Evolutionary conservation across 2,329 filamentous ascomycete genomes (phyloP), one percentile per base, ranked within the genome.

Genomic region (Calonectria leucothoes): DNA sequence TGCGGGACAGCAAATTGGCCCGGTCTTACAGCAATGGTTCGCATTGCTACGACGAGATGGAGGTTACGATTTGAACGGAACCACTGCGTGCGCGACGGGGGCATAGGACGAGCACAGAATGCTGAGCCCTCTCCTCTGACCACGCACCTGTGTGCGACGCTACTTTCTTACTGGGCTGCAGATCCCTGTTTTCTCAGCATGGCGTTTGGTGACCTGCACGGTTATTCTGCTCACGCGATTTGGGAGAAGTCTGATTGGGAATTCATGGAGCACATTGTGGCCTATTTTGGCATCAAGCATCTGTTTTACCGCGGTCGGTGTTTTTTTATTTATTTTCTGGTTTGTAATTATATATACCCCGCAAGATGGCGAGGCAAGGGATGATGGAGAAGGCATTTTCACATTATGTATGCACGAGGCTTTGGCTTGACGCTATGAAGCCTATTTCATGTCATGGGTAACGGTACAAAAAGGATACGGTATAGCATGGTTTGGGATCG

Each of bases 111-210:
- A 67, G 75, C 66, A 68, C 70, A 70, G 11, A 75, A 14, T 48
- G 68, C 45, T 65, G 67, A 76, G 71, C 65, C 20, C 70, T 73
- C 63, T 70, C 20, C 70, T 73, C 63, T 70, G 69, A 69, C 66
- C 73, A 74, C 74, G 75, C 66, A 73, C 66, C 48, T 59, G 76
- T 74, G 76, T n/a, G 73, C 71, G 71, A 71, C 78, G 76, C 77
- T 80, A 78, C 77, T 79, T 80, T 74, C 78, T 80, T 35, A 80
- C 78, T 74, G 71, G 78, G 76, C 71, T 78, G 74, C 74, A 74
- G 42, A 80, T 67, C 77, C 78, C 72, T 80, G 78, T 52, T 69
- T 69, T 59, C 55, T 31, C 48, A 75, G 73, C 71, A 75, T 67
- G 73, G 76, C 69, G 70, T 59, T 68, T 59, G 70, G 71, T 33